Evolutionary conservation across 139 green algal genomes (phyloP), one percentile per base, ranked within the genome.

Genomic region (Choricystis sp.): DNA sequence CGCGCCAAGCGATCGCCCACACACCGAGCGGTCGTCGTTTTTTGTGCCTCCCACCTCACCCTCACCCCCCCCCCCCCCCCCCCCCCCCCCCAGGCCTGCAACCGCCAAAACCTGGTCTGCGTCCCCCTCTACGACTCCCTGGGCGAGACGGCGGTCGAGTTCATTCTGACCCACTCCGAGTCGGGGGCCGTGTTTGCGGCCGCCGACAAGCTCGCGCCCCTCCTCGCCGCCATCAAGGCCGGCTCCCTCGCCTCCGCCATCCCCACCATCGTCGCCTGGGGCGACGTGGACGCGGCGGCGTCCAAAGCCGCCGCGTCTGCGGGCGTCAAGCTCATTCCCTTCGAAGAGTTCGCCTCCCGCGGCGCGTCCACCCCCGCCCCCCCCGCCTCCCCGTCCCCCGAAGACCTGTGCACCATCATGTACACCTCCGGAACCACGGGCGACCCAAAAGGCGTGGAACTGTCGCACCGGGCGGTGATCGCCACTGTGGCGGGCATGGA

Each of bases 121-220:
- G 91, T 97, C 40, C 91, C 91, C 0, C 75, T 97, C 58, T 97
- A 97, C 63, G 91, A 97, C 66, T 87, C 84, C 0, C 77, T 97
- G 64, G 90, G 90, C 25, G 85, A 91, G 63, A 73, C 71, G 4
- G 84, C 89, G 0, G 74, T 98, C 19, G 83, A 97, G 73, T 97
- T 87, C 77, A 94, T 96, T 64, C 57, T 94, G 16, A 87, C 86
- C 58, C 89, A 96, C 71, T 79, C 79, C 23, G 61, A 72, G 68
- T 61, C 62, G 3, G 64, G 64, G 3, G 59, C 70, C 2, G 69
- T 76, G 4, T 85, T 90, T 49, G 66, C 76, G 30, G 59, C 64
- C 19, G 64, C 49, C 19, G 61, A 70, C 26, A 91, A 94, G 79
- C 66, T 91, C 19, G 23, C 31, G 16, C 25, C 52, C 19, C 26